These are phyloP conservation scores for Novakomyces olei DNA, from an alignment of 805 yeast species.

Conservation along the genomic window DNA sequence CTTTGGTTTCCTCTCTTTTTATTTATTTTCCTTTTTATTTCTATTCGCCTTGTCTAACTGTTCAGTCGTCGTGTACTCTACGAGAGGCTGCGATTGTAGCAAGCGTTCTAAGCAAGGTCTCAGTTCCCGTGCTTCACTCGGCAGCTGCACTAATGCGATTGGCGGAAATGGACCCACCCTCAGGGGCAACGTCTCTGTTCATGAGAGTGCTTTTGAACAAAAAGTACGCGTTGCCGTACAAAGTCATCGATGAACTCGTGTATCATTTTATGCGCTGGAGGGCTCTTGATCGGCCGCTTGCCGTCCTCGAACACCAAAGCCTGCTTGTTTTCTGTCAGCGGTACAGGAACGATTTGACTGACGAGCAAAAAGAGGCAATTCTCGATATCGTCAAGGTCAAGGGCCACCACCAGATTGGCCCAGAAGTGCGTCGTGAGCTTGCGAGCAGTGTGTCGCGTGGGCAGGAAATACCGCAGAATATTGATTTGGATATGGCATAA, in stretches of 20 bases:
- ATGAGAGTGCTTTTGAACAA: slow-evolving; percentile 77
- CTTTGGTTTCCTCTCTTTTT: neutral
- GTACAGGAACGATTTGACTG: slow-evolving; percentile 94
- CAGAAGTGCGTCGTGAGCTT: slow-evolving; percentile 83
- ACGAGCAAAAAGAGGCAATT: slow-evolving; percentile 87
- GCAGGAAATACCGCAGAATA: slow-evolving; percentile 2
- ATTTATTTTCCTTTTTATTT: neutral
- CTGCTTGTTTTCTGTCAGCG: slow-evolving; percentile 85
- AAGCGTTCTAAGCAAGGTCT: slow-evolving; percentile 67
- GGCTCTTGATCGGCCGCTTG: slow-evolving; percentile 32
- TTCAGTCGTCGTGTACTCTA: slow-evolving; percentile 33
- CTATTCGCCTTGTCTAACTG: no score
- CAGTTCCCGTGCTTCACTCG: slow-evolving; percentile 87
- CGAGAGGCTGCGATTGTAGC: slow-evolving; percentile 92
- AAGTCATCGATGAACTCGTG: slow-evolving; percentile 82
- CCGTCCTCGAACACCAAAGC: slow-evolving; percentile 95
- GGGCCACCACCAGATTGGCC: slow-evolving; percentile 71
- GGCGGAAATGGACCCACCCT: slow-evolving; percentile 57
- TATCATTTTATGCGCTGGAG: slow-evolving; percentile 68
- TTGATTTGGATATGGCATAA: neutral
- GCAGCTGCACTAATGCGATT: slow-evolving; percentile 83
- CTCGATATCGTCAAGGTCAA: slow-evolving; percentile 79
- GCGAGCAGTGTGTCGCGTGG: slow-evolving; percentile 48
- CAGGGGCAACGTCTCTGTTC: slow-evolving; percentile 76
- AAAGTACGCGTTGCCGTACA: slow-evolving; percentile 90